A percentile compares a stretch with the other conserved stretches of the same genome.
Conservation (phyloP, 2,329 filamentous ascomycete species). For the Aspergillus eucalypticola region DNA sequence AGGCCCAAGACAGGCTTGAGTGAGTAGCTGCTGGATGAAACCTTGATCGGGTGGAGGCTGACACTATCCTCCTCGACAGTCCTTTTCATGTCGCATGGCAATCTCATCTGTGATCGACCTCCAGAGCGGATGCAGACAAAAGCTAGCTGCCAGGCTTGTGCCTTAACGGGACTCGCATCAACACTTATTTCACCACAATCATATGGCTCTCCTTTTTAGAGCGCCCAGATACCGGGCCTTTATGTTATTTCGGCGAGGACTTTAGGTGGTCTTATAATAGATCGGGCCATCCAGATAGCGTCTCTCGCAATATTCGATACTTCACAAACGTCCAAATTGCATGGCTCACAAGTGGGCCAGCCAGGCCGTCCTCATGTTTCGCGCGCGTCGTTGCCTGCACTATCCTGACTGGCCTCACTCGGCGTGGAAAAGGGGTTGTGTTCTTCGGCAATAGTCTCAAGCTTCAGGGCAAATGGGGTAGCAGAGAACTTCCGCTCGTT, state of each 20-base stretch:
- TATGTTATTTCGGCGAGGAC: not conserved
- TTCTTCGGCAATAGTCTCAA: conserved; percentile 19
- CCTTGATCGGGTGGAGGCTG: not conserved
- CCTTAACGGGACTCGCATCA: too few species aligned
- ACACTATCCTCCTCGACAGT: not conserved
- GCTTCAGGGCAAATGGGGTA: conserved; percentile 33
- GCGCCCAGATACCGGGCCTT: too few species aligned
- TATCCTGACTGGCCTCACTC: not conserved
- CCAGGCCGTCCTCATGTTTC: conserved; percentile 8
- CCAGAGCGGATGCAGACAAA: too few species aligned
- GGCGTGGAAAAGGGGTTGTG: conserved; percentile 15
- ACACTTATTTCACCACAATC: too few species aligned
- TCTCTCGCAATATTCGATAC: not conserved
- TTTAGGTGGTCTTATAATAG: not conserved
- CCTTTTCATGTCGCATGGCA: not conserved
- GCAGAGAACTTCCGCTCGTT: conserved; percentile 32
- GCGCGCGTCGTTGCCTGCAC: conserved; percentile 14
- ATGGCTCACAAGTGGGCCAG: not conserved
- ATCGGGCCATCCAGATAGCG: not conserved
- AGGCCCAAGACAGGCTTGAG: not conserved
- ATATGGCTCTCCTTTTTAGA: too few species aligned
- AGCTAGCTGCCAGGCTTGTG: too few species aligned
- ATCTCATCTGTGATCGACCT: too few species aligned
- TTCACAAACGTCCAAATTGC: not conserved
- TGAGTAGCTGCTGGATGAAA: not conserved